Conservation (phyloP, 1,139 yeast species). For the Hyphopichia fennica region DNA sequence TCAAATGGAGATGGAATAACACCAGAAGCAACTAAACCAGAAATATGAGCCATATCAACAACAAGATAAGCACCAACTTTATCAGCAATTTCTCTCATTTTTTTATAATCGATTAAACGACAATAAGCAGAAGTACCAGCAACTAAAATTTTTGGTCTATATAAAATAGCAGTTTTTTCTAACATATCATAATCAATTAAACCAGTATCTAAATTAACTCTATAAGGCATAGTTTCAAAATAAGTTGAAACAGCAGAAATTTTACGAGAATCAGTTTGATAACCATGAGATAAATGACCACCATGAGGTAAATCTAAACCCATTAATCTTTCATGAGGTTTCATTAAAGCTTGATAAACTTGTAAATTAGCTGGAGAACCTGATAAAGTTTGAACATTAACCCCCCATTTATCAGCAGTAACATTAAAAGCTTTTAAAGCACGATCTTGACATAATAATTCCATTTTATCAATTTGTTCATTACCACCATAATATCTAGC, state of each 20-base stretch:
- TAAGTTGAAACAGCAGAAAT: constrained; percentile 95
- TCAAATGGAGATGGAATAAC: constrained; percentile 96
- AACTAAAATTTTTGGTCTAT: constrained; percentile 92
- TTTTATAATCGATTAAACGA: constrained; percentile 89
- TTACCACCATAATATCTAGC: constrained; percentile 90
- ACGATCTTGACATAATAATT: constrained; percentile 85
- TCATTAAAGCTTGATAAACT: constrained; percentile 92
- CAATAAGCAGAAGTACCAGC: constrained; percentile 99
- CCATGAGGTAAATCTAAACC: constrained; percentile 98
- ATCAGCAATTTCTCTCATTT: constrained; percentile 96
- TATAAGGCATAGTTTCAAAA: constrained; percentile 98
- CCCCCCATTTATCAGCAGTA: constrained; percentile 91
- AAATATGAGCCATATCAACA: constrained; percentile 98
- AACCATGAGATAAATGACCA: constrained; percentile 97
- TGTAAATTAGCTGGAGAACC: constrained; percentile 98
- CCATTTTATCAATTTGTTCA: constrained; percentile 93
- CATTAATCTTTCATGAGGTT: constrained; percentile 94
- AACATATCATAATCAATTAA: constrained; percentile 92
- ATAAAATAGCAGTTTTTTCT: constrained; percentile 84
- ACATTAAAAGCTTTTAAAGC: constrained; percentile 86
- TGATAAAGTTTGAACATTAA: constrained; percentile 91
- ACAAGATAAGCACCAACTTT: constrained; percentile 93
- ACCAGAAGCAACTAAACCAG: constrained; percentile 95
- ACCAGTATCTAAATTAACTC: constrained; percentile 89
- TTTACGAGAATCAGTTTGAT: constrained; percentile 93